Base-by-base conservation (phyloP, 441 rosid genomes). In the Syzygium malaccense region DNA sequence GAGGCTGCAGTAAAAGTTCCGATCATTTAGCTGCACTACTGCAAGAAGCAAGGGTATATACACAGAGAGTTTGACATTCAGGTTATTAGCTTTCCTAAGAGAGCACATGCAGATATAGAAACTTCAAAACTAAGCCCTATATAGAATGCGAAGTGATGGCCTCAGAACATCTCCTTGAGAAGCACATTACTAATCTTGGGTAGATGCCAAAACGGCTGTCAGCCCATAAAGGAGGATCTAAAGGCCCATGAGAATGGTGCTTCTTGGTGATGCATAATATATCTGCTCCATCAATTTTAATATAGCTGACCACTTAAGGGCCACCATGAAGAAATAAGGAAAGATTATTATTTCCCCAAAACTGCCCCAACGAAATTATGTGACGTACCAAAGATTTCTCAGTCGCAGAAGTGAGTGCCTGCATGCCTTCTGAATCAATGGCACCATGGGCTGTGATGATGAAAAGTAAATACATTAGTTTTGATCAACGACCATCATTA, bases 331-430 rank as follows among this genome's bases (percentile, higher is more conserved):
- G n/a, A 54, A 60, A 64, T 25, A 53, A 23, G 56, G 55, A 37
- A n/a, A 48, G 85, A 30, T 10, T 26, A 13, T 60, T 13, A 28
- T 28, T 6, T 14, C 32, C 66, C 32, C 66, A 41, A 75, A 45
- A 75, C 83, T 75, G n/a, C 80, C 62, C 88, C 53, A 87, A 85
- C 86, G 80, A 23, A 15, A 57, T 17, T 30, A 26, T 33, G 57
- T 85, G 26, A 89, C 93, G 26, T 94, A 98, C 99, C 98, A 95
- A 85, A 84, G 99, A 93, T 94, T 92, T 98, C 89, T 98, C 99
- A 20, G 93, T 56, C 15, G 88, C 83, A 89, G 85, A 89, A 20
- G 62, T 75, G 80, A 86, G 88, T 62, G 88, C 85, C 66, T 89
- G 91, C 28, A 88, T n/a, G 60, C 88, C 79, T 87, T 93, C 95